Conservation (phyloP, 805 yeast genomes). For the Sugiyamaella chiloensis region DNA sequence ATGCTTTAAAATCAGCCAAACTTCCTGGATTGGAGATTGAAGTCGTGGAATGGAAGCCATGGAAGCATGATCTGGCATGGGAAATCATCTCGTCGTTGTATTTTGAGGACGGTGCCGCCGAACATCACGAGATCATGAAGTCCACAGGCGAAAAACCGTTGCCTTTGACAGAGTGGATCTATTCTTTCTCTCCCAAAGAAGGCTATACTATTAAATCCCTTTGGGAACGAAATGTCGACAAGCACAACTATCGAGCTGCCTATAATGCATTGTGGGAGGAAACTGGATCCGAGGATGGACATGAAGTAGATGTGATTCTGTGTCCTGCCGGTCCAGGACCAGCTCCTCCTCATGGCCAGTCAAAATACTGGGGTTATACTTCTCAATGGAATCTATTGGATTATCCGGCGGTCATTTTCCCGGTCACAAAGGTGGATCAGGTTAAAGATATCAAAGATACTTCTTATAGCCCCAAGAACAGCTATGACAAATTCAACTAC, state of each 20-base stretch:
- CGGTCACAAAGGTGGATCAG: constrained; percentile 54
- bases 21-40: constrained; percentile 23
- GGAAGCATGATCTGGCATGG: constrained; percentile 33
- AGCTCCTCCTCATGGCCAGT: constrained; percentile 27
- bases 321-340: constrained; percentile 40
- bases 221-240: constrained; percentile 24
- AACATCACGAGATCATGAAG: constrained; percentile 49
- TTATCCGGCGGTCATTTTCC: constrained; percentile 55
- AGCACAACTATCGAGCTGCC: constrained; percentile 36
- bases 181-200: constrained; percentile 4
- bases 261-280: constrained; percentile 37
- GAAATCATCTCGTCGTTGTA: constrained; percentile 41
- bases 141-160: constrained; percentile 68
- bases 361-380: constrained; percentile 48
- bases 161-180: constrained; percentile 15
- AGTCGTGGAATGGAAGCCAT: constrained; percentile 30
- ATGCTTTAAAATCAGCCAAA: constrained; percentile 9
- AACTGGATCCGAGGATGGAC: constrained; percentile 24
- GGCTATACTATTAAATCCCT: constrained; percentile 9
- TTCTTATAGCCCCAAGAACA: not conserved
- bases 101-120: constrained; percentile 64
- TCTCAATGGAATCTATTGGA: constrained; percentile 53
- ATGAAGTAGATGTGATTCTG: constrained; percentile 35
- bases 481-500: constrained; percentile 29
- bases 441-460: constrained; percentile 19